A percentile compares a stretch with the other conserved stretches of the same genome.
Conservation (phyloP, 2,329 filamentous ascomycete genomes). For the Beauveria bassiana region DNA sequence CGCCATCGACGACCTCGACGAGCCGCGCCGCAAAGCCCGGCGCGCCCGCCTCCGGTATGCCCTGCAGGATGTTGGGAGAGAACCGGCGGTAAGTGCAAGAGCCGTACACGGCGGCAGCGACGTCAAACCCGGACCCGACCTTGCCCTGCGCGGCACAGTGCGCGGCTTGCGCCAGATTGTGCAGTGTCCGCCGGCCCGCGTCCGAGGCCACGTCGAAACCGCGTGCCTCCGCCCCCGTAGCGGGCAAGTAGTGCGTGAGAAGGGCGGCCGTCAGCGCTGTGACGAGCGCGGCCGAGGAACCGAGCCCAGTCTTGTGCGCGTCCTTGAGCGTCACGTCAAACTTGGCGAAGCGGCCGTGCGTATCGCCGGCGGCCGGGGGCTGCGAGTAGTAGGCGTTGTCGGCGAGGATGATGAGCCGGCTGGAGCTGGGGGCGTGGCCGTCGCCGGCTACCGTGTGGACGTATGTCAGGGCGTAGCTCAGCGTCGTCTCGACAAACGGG, state of each 20-base stretch:
- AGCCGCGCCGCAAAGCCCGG: slow-evolving; percentile 61
- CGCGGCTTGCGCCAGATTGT: slow-evolving; percentile 88
- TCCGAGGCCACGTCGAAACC: slow-evolving; percentile 50
- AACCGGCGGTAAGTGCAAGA: slow-evolving; percentile 91
- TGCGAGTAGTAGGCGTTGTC: slow-evolving; percentile 95
- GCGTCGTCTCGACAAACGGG: slow-evolving; percentile 84
- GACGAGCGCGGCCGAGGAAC: slow-evolving; percentile 88
- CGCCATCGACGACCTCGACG: slow-evolving; percentile 57
- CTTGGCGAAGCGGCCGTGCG: slow-evolving; percentile 56
- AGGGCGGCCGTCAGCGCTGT: slow-evolving; percentile 76
- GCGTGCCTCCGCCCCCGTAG: slow-evolving; percentile 10
- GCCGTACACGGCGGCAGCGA: slow-evolving; percentile 87
- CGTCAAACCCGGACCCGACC: slow-evolving; percentile 91
- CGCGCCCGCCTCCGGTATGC: slow-evolving; percentile 57
- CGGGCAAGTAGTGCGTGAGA: slow-evolving; percentile 65
- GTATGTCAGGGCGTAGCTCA: slow-evolving; percentile 83
- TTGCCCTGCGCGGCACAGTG: slow-evolving; percentile 97
- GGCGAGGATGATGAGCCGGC: slow-evolving; percentile 78
- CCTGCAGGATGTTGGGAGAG: slow-evolving; percentile 65
- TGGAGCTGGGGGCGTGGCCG: slow-evolving; percentile 51
- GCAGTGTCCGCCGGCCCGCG: slow-evolving; percentile 54
- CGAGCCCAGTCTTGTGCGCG: slow-evolving; percentile 92
- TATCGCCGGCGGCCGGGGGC: slow-evolving; percentile 22
- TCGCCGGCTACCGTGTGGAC: slow-evolving; percentile 41
- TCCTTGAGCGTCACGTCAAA: slow-evolving; percentile 68